Conservation (phyloP, 1,139 yeast species). For the Debaryomyces coudertii region DNA sequence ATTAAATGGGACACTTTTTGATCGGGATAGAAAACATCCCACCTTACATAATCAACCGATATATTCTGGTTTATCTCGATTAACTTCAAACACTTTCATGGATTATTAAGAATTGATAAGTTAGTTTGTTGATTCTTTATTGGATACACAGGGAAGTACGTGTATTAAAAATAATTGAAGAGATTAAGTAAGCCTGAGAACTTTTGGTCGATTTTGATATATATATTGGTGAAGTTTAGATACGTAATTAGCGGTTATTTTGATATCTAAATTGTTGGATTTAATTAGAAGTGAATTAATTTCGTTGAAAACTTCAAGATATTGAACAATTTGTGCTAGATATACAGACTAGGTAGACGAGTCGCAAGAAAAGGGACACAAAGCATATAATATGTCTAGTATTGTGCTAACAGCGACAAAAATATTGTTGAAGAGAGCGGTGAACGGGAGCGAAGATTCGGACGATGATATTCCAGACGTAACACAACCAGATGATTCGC, state of each 20-base stretch:
- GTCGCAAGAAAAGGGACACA: not conserved
- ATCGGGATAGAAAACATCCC: not conserved
- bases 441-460: slow-evolving; percentile 28
- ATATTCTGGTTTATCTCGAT: slow-evolving; percentile 1
- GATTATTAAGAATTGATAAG: not conserved
- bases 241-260: not conserved
- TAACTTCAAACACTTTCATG: not conserved
- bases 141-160: not conserved
- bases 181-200: not conserved
- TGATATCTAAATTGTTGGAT: not conserved
- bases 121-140: not conserved
- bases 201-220: not conserved
- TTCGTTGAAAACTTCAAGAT: not conserved
- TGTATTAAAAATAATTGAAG: not conserved
- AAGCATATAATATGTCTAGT: slow-evolving; percentile 26
- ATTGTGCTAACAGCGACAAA: slow-evolving; percentile 31
- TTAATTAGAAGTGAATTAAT: not conserved
- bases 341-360: not conserved
- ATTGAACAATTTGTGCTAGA: not conserved
- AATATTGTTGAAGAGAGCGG: slow-evolving; percentile 33
- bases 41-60: not conserved
- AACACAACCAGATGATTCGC: slow-evolving; percentile 56
- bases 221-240: not conserved
- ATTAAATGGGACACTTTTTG: slow-evolving; percentile 7
- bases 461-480: slow-evolving; percentile 53